Conservation (phyloP, 495 filamentous ascomycete species). For the Aspergillus steynii region DNA sequence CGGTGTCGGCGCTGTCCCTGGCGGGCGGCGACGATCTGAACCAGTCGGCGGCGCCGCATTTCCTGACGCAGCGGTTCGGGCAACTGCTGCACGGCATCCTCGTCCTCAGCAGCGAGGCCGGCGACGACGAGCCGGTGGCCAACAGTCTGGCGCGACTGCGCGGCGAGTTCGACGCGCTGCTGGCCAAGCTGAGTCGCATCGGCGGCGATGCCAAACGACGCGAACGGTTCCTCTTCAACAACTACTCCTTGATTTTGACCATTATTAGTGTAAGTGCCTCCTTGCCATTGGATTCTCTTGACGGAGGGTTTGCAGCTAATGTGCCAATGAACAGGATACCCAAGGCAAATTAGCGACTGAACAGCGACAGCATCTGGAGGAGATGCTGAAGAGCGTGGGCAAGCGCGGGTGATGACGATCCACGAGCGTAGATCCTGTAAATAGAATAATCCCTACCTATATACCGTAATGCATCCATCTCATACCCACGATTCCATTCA, state of each 20-base stretch:
- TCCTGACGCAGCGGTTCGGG: slow-evolving; percentile 88
- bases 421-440: neutral
- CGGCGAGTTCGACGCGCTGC: slow-evolving; percentile 73
- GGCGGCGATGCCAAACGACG: slow-evolving; percentile 76
- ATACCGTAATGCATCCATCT: neutral
- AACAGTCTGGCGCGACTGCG: slow-evolving; percentile 74
- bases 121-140: slow-evolving; percentile 89
- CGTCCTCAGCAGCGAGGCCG: slow-evolving; percentile 77
- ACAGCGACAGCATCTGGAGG: slow-evolving; percentile 58
- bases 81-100: slow-evolving; percentile 85
- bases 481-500: neutral
- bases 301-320: slow-evolving; percentile 8
- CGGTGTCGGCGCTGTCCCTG: slow-evolving; percentile 56
- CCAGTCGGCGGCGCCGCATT: slow-evolving; percentile 83
- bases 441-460: neutral
- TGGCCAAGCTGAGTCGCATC: slow-evolving; percentile 65
- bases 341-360: slow-evolving; percentile 77
- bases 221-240: slow-evolving; percentile 89
- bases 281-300: neutral
- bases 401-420: slow-evolving; percentile 25
- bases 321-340: slow-evolving; percentile 54
- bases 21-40: slow-evolving; percentile 58
- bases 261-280: slow-evolving; percentile 67
- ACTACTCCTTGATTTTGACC: slow-evolving; percentile 87
- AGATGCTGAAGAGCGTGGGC: slow-evolving; percentile 46